phyloP scores from a whole-genome alignment of 768 basidiomycete species.

The Rhizopogon salebrosus region DNA sequence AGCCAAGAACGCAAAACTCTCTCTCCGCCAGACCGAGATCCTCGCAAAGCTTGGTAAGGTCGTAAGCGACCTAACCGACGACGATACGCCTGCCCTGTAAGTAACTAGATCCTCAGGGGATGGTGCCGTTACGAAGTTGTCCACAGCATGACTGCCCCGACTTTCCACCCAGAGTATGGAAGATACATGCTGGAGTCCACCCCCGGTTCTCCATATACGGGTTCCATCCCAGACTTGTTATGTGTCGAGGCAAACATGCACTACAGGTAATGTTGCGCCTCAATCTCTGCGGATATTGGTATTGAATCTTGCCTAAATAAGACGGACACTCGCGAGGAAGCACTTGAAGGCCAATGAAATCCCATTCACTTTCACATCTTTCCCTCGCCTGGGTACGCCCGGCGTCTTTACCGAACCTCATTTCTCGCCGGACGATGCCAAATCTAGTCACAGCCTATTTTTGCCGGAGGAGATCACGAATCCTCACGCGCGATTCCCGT shows the following conservation, averaged over 20 bases:
- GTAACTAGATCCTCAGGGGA: constrained; percentile 17
- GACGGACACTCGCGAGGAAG: constrained; percentile 78
- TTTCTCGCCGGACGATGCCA: constrained; percentile 65
- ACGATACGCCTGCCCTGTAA: constrained; percentile 49
- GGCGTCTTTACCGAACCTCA: constrained; percentile 93
- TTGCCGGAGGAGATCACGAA: constrained; percentile 95
- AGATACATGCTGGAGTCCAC: constrained; percentile 99
- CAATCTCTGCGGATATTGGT: not conserved
- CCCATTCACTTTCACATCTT: constrained; percentile 92
- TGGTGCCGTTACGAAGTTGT: constrained; percentile 1
- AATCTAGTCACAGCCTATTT: constrained; percentile 91
- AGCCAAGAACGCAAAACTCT: constrained; percentile 77
- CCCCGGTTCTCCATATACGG: constrained; percentile 92
- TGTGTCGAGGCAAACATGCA: constrained; percentile 94
- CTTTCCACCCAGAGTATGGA: constrained; percentile 97
- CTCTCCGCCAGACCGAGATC: constrained; percentile 94
- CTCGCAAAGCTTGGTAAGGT: constrained; percentile 70
- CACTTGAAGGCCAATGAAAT: constrained; percentile 83
- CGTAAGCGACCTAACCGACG: constrained; percentile 58
- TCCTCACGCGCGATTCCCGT: constrained; percentile 98
- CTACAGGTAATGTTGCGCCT: constrained; percentile 53
- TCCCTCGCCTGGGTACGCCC: constrained; percentile 83
- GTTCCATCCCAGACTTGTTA: constrained; percentile 78
- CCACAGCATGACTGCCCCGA: constrained; percentile 67
- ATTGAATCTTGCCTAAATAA: constrained; percentile 23